Evolutionary conservation across 768 basidiomycete genomes (phyloP).

Genomic region (Hericium alpestre): DNA sequence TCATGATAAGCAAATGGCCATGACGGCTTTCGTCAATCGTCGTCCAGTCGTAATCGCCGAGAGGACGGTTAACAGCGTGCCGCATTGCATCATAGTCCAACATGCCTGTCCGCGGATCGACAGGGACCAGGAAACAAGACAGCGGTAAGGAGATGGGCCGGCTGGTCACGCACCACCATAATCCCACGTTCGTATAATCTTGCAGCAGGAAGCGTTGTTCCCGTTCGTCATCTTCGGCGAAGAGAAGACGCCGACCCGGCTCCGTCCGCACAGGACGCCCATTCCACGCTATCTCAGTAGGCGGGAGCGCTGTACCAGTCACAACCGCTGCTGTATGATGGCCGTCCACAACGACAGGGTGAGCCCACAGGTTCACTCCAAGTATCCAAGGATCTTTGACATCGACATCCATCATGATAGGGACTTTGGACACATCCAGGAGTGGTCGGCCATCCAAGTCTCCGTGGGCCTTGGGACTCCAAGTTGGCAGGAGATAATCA

Average conservation of each 20-base stretch:
- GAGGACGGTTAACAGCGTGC: conserved; percentile 35
- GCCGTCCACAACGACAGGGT: conserved; percentile 45
- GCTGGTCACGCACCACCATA: conserved; percentile 54
- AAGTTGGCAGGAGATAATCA: conserved; percentile 69
- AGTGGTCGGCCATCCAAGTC: conserved; percentile 43
- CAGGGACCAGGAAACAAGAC: conserved; percentile 57
- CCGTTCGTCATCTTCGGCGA: conserved; percentile 36
- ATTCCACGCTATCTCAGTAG: conserved; percentile 31
- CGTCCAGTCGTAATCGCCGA: conserved; percentile 47
- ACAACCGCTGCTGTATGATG: conserved; percentile 48
- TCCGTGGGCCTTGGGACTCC: conserved; percentile 38
- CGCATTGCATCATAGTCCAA: conserved; percentile 54
- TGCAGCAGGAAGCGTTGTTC: conserved; percentile 43
- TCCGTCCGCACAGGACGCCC: conserved; percentile 27
- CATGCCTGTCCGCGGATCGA: conserved; percentile 31
- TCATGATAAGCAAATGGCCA: conserved; percentile 42
- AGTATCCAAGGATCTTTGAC: conserved; percentile 63
- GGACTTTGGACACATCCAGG: conserved; percentile 33
- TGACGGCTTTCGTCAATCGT: conserved; percentile 38
- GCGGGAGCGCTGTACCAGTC: conserved; percentile 48
- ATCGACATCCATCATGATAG: conserved; percentile 44
- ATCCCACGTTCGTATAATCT: conserved; percentile 51
- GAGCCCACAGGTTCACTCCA: conserved; percentile 49
- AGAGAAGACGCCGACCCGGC: conserved; percentile 25
- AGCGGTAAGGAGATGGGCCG: conserved; percentile 41